Base-by-base conservation (phyloP, 768 basidiomycete species). In the Lentinula raphanica region DNA sequence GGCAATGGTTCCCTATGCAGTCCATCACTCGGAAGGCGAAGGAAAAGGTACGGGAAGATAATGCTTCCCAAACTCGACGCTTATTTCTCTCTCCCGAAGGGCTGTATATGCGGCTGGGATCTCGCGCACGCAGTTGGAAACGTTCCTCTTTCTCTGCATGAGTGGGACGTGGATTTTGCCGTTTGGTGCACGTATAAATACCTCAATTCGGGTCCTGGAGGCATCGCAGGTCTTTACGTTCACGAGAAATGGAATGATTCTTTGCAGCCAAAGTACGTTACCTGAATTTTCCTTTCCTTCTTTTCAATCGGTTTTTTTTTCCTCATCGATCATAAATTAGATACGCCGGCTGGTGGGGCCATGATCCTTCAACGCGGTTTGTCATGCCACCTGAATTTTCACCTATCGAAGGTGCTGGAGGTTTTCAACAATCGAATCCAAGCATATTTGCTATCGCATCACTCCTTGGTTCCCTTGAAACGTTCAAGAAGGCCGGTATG, bases 131-230 rank as follows among this genome's bases (percentile, higher is more conserved):
- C 90, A 5, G 81, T 87, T 45, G 97, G 96, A 49, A 99, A 99
- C 71, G 92, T 98, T 35, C 90, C 92, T 36, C 72, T 96, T 64
- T 77, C 82, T 49, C 76, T 99, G 62, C 92, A 96, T 69, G 90
- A 94, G 59, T 99, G 97, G 96, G 77, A 83, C 63, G 89, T 92
- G 64, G 97, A 99, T 71, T 98, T 98, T 69, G 97, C 96, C 3
- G 95, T 95, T 35, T 98, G 96, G 93, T 99, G 97, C 71, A 90
- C 94, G 31, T 99, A 98, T 81, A 98, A 92, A 74, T 99, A 98
- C 70, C 82, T 98, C 59, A 98, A 98, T 74, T 89, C 94, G 17
- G 93, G 96, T 5, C 94, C 97, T 11, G 96, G 96, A 21, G 93
- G 90, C n/a, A 95, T 98, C 59, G 97, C 85, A n/a, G 96, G 95